Evolutionary conservation across 2,329 filamentous ascomycete genomes (phyloP).

Genomic region (Fusarium tupiense): DNA sequence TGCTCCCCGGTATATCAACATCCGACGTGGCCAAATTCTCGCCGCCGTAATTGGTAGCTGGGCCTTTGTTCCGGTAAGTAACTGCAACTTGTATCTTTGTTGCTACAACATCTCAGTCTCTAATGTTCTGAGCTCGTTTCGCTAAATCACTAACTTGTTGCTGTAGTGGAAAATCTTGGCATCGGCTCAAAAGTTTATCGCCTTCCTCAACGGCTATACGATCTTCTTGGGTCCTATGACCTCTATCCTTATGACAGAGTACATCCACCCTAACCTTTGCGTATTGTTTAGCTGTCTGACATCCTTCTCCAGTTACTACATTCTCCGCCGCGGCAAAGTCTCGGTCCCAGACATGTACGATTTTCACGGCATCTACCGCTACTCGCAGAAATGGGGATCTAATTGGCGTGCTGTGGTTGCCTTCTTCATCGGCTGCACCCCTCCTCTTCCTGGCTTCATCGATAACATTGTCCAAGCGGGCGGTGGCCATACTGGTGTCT

Average conservation of each 20-base stretch:
- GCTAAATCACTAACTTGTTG: not conserved
- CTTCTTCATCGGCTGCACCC: not conserved
- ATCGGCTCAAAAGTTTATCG: not conserved
- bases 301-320: not conserved
- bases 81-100: not conserved
- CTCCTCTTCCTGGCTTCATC: conserved; percentile 2
- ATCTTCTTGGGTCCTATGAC: conserved; percentile 9
- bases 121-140: not conserved
- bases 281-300: not conserved
- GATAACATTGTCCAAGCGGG: conserved; percentile 2
- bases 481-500: not conserved
- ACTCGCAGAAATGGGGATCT: conserved; percentile 3
- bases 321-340: not conserved
- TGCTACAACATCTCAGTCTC: not conserved
- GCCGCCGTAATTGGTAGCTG: not conserved
- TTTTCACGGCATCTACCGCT: conserved; percentile 5
- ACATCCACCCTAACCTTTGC: not conserved
- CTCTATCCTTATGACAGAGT: conserved; percentile 7
- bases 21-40: conserved; percentile 6
- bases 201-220: not conserved
- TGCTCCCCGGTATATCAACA: conserved; percentile 9
- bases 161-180: conserved; percentile 1
- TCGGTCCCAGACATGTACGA: conserved; percentile 1
- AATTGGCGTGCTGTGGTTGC: conserved; percentile 8
- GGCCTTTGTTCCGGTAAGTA: not conserved